These are phyloP conservation scores for Aechmea fasciata DNA, from an alignment of 176 grass and related monocot genomes.

Conservation along the genomic window DNA sequence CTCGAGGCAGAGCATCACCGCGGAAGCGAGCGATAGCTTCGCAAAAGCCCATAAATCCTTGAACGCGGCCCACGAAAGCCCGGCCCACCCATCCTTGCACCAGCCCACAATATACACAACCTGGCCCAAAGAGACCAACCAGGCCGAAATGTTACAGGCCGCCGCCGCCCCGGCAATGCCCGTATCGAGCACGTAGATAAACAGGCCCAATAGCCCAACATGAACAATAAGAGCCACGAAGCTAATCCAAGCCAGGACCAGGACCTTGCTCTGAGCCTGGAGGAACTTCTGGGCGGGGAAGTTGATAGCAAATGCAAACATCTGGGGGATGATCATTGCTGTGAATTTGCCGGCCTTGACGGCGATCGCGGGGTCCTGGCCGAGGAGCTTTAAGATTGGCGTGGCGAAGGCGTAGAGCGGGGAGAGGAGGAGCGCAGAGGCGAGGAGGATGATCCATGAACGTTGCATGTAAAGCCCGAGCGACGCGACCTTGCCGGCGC, in stretches of 20 bases:
- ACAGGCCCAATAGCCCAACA: constrained; percentile 38
- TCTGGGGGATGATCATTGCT: constrained; percentile 40
- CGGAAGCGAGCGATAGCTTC: constrained; percentile 61
- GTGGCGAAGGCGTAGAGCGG: constrained; percentile 43
- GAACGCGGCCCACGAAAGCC: constrained; percentile 48
- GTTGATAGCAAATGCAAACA: constrained; percentile 53
- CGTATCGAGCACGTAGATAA: constrained; percentile 30
- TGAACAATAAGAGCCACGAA: constrained; percentile 26
- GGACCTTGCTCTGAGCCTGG: constrained; percentile 62
- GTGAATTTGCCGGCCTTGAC: constrained; percentile 19
- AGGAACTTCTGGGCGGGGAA: constrained; percentile 72
- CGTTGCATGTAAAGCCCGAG: constrained; percentile 39
- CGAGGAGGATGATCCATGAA: constrained; percentile 62
- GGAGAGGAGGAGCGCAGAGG: constrained; percentile 27
- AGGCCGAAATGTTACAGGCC: constrained; percentile 41
- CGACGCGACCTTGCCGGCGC: not conserved
- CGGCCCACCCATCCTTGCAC: constrained; percentile 51
- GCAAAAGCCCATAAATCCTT: constrained; percentile 35
- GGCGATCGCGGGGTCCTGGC: constrained; percentile 27
- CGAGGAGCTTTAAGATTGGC: constrained; percentile 37
- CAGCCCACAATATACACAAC: constrained; percentile 39
- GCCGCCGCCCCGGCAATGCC: constrained; percentile 44
- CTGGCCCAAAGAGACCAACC: constrained; percentile 45
- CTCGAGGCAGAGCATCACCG: constrained; percentile 75
- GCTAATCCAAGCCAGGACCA: constrained; percentile 40